Base-by-base conservation (phyloP, 305 asterid genomes). In the Plantago lanceolata region DNA sequence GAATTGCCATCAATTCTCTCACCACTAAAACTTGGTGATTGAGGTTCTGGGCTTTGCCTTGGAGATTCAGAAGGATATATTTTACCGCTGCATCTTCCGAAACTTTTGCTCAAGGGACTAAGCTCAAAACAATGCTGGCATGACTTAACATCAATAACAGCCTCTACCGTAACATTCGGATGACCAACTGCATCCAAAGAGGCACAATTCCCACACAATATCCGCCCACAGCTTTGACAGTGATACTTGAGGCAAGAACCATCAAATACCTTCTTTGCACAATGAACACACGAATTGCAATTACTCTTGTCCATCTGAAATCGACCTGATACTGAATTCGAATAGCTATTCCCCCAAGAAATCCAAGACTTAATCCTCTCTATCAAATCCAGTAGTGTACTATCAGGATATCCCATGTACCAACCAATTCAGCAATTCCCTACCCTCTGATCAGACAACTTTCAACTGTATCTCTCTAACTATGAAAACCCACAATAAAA, bases 1-100 rank as follows among this genome's bases (percentile, higher is more conserved):
- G 82, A 80, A 76, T 68, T 67, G 57, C 71, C 85, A 59, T 67
- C 85, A 68, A 80, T 70, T 69, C 78, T 67, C 76, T 84, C 96
- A 72, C 81, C 85, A 78, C 80, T 75, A 76, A 82, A 85, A 82
- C 77, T 69, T 24, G 97, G 90, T 60, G 96, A 89, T 19, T 81
- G 86, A 37, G 92, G 94, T 72, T 90, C 95, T 8, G 90, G 82
- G 84, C 88, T 81, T 70, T 71, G 81, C 67, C 87, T 77, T 2
- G 96, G 90, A 65, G 91, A 82, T 68, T 85, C 96, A 55, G 89
- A 82, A 48, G 99, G 99, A 74, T 87, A 68, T 64, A 93, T 64
- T 80, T 85, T 85, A 61, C 82, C 89, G 63, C 82, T 73, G 75
- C 82, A 77, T 72, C 69, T 87, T 66, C 76, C 72, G 53, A 71